phyloP scores from a whole-genome alignment of 2,329 filamentous ascomycete species.

The Colletotrichum orbiculare region DNA sequence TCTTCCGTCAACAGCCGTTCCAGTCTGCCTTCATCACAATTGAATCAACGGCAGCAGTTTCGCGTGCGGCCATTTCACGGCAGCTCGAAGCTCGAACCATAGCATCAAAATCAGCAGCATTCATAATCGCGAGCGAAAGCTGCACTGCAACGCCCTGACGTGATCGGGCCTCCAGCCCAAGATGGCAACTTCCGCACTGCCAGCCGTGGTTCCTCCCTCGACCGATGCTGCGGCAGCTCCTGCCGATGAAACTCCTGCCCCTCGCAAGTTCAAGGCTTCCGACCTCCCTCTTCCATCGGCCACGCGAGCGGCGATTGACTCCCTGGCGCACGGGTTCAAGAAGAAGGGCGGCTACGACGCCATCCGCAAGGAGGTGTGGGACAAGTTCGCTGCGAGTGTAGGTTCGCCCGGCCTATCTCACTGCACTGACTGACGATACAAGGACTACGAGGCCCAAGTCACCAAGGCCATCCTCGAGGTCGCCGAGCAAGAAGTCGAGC shows the following conservation, averaged over 20 bases:
- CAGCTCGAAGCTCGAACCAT: too few species aligned
- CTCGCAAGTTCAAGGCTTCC: constrained; percentile 74
- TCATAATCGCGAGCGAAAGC: not conserved
- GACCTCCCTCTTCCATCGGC: constrained; percentile 79
- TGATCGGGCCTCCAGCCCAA: not conserved
- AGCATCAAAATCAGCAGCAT: not conserved
- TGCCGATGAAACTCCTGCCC: constrained; percentile 8
- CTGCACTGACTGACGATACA: constrained; percentile 9
- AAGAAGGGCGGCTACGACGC: constrained; percentile 87
- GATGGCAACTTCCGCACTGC: constrained; percentile 24
- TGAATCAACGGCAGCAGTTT: not conserved
- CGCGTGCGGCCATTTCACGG: not conserved
- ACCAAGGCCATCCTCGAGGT: constrained; percentile 75
- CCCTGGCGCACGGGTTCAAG: constrained; percentile 82
- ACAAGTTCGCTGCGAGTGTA: constrained; percentile 78
- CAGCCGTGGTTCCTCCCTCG: constrained; percentile 2
- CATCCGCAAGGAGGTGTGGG: constrained; percentile 81
- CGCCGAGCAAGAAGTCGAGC: constrained; percentile 79
- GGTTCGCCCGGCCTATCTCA: constrained; percentile 38
- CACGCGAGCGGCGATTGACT: constrained; percentile 80
- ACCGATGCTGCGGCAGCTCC: constrained; percentile 1
- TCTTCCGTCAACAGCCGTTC: constrained; percentile 6
- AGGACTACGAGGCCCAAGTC: constrained; percentile 78
- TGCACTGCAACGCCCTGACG: not conserved
- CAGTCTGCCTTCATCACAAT: not conserved